Evolutionary conservation across 352 stramenopile species (phyloP).

Genomic region (Pythium vanterpoolii): DNA sequence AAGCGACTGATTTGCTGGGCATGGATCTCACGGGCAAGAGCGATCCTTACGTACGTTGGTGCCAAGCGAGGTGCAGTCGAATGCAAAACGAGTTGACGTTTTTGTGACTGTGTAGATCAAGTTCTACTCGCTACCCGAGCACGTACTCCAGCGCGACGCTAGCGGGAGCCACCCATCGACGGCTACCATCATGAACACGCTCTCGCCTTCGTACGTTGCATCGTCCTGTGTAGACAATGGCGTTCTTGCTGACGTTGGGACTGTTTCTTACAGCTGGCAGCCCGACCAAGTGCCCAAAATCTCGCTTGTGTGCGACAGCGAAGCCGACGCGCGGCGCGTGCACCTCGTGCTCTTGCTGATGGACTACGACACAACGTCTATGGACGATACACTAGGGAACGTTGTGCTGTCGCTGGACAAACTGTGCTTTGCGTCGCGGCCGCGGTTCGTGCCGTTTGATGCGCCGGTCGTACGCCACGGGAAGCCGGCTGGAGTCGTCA

Average conservation of each 20-base stretch:
- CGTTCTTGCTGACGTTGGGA: background rate
- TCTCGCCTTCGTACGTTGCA: constrained; percentile 47
- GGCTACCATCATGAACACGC: constrained; percentile 55
- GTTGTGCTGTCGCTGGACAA: constrained; percentile 54
- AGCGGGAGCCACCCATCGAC: constrained; percentile 53
- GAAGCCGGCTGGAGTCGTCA: constrained; percentile 47
- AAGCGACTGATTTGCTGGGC: constrained; percentile 51
- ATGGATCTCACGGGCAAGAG: constrained; percentile 79
- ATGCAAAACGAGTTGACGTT: background rate
- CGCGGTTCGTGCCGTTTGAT: constrained; percentile 54
- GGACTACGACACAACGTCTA: constrained; percentile 78
- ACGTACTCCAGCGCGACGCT: constrained; percentile 45
- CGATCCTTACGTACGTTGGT: constrained; percentile 61
- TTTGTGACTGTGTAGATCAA: constrained; percentile 40
- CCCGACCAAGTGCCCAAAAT: constrained; percentile 68
- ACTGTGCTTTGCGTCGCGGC: constrained; percentile 36
- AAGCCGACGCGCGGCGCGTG: constrained; percentile 51
- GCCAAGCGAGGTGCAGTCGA: background rate
- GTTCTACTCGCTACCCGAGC: constrained; percentile 62
- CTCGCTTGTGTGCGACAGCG: constrained; percentile 41
- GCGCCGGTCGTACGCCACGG: constrained; percentile 42
- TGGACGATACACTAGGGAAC: constrained; percentile 69
- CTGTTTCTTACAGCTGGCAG: constrained; percentile 37
- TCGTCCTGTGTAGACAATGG: background rate
- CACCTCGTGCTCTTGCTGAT: constrained; percentile 77